These are phyloP conservation scores for Clarireedia homoeocarpa DNA, from an alignment of 2,329 filamentous ascomycete species.

Conservation along the genomic window DNA sequence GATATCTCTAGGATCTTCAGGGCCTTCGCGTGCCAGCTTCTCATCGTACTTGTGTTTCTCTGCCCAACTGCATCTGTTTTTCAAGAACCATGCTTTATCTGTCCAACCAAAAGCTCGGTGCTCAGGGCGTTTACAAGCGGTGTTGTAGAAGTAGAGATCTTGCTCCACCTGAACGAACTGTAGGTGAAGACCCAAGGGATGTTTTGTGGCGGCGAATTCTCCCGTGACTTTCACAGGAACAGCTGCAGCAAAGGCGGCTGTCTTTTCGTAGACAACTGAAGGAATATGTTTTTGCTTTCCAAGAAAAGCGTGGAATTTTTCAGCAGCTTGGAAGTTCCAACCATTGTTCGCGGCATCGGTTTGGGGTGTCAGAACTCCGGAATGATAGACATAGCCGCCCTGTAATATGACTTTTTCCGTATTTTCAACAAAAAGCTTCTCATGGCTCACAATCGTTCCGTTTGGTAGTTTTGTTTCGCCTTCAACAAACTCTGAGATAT, in stretches of 20 bases:
- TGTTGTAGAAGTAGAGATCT: slow-evolving; percentile 21
- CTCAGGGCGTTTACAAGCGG: slow-evolving; percentile 8
- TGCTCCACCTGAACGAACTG: slow-evolving; percentile 17
- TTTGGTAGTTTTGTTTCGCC: neutral
- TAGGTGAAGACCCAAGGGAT: slow-evolving; percentile 20
- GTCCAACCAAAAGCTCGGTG: too few species aligned
- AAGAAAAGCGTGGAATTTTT: slow-evolving; percentile 18
- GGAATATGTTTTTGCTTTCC: slow-evolving; percentile 11
- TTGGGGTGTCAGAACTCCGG: neutral
- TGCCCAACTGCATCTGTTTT: slow-evolving; percentile 4
- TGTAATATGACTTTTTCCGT: slow-evolving; percentile 19
- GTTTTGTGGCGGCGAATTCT: slow-evolving; percentile 13
- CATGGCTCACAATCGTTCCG: neutral
- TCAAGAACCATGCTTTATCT: neutral
- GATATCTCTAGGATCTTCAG: slow-evolving; percentile 15
- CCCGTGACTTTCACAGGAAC: slow-evolving; percentile 16
- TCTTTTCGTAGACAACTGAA: slow-evolving; percentile 22
- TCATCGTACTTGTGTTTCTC: slow-evolving; percentile 16
- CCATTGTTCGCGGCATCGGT: slow-evolving; percentile 20
- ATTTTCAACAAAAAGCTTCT: slow-evolving; percentile 11
- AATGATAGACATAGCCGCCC: slow-evolving; percentile 17
- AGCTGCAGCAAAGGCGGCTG: slow-evolving; percentile 18
- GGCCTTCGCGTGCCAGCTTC: slow-evolving; percentile 1
- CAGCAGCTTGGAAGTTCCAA: slow-evolving; percentile 18
- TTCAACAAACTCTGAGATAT: slow-evolving; percentile 17